phyloP scores from a whole-genome alignment of 192 early-diverging fungal species.

The Backusella tuberculispora region DNA sequence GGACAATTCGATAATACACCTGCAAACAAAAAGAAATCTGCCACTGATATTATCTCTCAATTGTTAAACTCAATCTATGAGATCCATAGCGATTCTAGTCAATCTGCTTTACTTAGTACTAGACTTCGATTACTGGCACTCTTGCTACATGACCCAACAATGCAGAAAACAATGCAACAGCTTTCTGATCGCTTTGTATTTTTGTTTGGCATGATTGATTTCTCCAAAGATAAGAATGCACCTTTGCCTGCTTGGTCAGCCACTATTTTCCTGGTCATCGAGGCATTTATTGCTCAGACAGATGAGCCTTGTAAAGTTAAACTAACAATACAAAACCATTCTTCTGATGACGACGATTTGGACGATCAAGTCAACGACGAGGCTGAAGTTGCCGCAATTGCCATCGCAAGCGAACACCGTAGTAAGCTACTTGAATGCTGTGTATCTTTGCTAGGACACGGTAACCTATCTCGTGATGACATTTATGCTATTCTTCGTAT shows the following conservation, averaged over 20 bases:
- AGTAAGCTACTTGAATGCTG: constrained; percentile 42
- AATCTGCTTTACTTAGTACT: constrained; percentile 4
- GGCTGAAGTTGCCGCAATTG: constrained; percentile 34
- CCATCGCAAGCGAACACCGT: constrained; percentile 33
- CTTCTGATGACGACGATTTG: constrained; percentile 14
- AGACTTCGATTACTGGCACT: constrained; percentile 63
- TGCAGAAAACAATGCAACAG: constrained; percentile 51
- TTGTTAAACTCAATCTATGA: background rate
- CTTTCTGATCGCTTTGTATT: constrained; percentile 29
- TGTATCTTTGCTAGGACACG: constrained; percentile 42
- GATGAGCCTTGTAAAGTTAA: constrained; percentile 58
- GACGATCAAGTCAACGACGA: constrained; percentile 25
- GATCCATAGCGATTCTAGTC: background rate
- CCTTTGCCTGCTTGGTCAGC: constrained; percentile 57
- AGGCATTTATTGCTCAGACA: constrained; percentile 60
- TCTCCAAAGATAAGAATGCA: constrained; percentile 24
- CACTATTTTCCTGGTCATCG: constrained; percentile 64
- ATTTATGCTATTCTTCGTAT: constrained; percentile 77
- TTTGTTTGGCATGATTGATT: constrained; percentile 28
- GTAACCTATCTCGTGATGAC: constrained; percentile 50
- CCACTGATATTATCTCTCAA: background rate
- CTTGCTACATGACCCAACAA: constrained; percentile 57
- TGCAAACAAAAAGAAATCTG: background rate
- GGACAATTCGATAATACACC: constrained; percentile 51
- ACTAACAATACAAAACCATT: background rate